Percentiles rank a stretch among this genome's conserved stretches.
Evolutionary conservation across 73 alveolate genomes (phyloP).

Genomic region (Paramecium octaurelia): DNA sequence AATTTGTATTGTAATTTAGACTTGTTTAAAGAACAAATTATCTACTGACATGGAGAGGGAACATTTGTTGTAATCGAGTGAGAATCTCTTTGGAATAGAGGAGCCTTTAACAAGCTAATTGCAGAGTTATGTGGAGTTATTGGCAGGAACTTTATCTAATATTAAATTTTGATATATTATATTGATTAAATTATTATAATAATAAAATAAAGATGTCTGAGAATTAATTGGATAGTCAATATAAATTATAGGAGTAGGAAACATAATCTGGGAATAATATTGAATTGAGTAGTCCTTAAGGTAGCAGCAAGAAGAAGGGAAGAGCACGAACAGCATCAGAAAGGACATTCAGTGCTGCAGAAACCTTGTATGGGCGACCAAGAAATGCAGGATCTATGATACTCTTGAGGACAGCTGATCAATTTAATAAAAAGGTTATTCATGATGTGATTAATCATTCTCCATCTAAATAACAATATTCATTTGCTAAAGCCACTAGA

Average conservation of each 20-base stretch:
- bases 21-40: conserved; percentile 7
- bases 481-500: conserved; percentile 33
- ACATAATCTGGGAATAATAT: background rate
- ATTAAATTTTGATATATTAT: conserved; percentile 9
- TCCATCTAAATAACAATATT: background rate
- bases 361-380: background rate
- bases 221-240: background rate
- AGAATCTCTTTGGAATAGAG: conserved; percentile 53
- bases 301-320: background rate
- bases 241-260: background rate
- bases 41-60: background rate
- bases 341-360: conserved; percentile 20
- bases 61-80: background rate
- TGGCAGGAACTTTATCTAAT: conserved; percentile 6
- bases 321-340: conserved; percentile 14
- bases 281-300: background rate
- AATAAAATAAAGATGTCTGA: conserved; percentile 13
- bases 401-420: conserved; percentile 6
- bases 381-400: background rate
- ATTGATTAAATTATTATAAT: background rate
- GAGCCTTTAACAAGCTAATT: conserved; percentile 49
- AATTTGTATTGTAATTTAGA: background rate
- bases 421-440: conserved; percentile 31
- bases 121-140: background rate
- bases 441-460: conserved; percentile 33